Evolutionary conservation across 2,329 filamentous ascomycete species (phyloP).

Genomic region (Colletotrichum tamarilloi): DNA sequence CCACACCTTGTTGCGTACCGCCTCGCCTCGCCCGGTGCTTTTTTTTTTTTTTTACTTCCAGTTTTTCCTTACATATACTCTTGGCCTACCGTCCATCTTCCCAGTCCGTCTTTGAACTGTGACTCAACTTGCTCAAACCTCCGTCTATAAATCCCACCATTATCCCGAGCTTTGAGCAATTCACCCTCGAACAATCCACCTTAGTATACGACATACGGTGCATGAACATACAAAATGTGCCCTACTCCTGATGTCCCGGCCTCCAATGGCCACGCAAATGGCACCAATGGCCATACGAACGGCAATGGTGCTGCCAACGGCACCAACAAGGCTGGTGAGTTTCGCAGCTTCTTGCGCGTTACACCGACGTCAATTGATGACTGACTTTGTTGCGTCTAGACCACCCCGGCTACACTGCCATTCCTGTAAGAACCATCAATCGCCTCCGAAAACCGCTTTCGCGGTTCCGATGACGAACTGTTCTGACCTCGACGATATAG

Average conservation of each 20-base stretch:
- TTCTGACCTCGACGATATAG: slow-evolving; percentile 23
- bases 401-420: slow-evolving; percentile 34
- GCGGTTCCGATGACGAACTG: not conserved
- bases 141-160: slow-evolving; percentile 22
- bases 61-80: slow-evolving; percentile 14
- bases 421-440: slow-evolving; percentile 24
- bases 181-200: not conserved
- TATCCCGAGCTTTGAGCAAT: not conserved
- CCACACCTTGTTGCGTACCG: slow-evolving; percentile 34
- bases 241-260: slow-evolving; percentile 36
- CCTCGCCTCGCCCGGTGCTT: slow-evolving; percentile 23
- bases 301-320: slow-evolving; percentile 30
- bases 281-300: slow-evolving; percentile 32
- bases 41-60: slow-evolving; percentile 12
- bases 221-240: slow-evolving; percentile 34
- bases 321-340: slow-evolving; percentile 30
- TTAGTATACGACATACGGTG: slow-evolving; percentile 4
- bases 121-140: slow-evolving; percentile 29
- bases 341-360: not conserved
- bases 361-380: not conserved
- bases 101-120: slow-evolving; percentile 13
- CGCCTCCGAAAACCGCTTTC: not conserved
- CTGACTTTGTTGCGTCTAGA: slow-evolving; percentile 24
- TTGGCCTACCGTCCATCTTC: slow-evolving; percentile 12
- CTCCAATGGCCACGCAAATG: slow-evolving; percentile 34